phyloP scores from a whole-genome alignment of 805 yeast species.

The Metschnikowia koreensis region DNA sequence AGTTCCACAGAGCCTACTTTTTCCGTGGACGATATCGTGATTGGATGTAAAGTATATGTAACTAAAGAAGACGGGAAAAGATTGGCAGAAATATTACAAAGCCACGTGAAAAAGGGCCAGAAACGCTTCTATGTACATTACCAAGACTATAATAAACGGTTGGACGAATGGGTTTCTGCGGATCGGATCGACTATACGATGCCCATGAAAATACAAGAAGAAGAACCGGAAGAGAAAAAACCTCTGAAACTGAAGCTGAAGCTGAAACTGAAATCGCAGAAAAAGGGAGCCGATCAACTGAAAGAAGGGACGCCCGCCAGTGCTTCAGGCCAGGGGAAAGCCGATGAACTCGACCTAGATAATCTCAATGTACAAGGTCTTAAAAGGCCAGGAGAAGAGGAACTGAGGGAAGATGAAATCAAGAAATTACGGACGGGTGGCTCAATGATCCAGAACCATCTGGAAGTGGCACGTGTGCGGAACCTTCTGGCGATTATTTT shows the following conservation, averaged over 20 bases:
- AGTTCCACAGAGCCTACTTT: conserved; percentile 17
- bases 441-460: conserved; percentile 87
- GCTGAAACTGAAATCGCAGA: conserved; percentile 19
- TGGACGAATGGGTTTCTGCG: conserved; percentile 89
- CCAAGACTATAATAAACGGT: conserved; percentile 89
- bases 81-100: conserved; percentile 80
- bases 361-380: conserved; percentile 82
- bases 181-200: conserved; percentile 69
- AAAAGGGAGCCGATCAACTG: conserved; percentile 17
- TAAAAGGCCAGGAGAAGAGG: conserved; percentile 61
- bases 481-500: conserved; percentile 75
- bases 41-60: conserved; percentile 83
- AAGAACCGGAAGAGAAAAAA: conserved; percentile 48
- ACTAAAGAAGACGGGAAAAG: conserved; percentile 77
- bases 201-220: conserved; percentile 70
- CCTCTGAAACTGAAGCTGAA: conserved; percentile 27
- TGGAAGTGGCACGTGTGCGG: conserved; percentile 88
- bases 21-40: conserved; percentile 49
- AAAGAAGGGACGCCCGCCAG: conserved; percentile 13
- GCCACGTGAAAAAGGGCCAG: conserved; percentile 70
- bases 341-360: conserved; percentile 82
- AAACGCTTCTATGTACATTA: conserved; percentile 90
- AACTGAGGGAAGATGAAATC: conserved; percentile 87
- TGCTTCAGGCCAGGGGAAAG: conserved; percentile 18
- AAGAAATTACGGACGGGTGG: conserved; percentile 92